A percentile compares a stretch with the other conserved stretches of the same genome.
Evolutionary conservation across 179 eudicot species (phyloP).

Genomic region (Beta corolliflora): DNA sequence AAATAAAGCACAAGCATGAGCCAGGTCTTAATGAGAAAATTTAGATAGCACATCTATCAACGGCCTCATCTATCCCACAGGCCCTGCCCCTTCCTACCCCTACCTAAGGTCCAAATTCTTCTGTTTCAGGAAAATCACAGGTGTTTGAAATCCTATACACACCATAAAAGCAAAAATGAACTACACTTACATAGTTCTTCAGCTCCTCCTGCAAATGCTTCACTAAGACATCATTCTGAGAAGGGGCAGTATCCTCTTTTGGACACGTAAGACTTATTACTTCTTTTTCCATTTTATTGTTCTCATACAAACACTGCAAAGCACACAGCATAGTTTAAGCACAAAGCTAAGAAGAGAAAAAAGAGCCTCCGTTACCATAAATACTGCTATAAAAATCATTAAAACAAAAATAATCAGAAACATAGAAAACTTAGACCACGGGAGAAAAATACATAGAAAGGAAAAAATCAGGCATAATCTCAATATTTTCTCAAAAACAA

Average conservation of each 20-base stretch:
- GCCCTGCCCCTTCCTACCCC: not conserved
- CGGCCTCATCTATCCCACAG: not conserved
- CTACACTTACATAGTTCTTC: conserved; percentile 60
- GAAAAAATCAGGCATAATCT: not conserved
- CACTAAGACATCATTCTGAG: conserved; percentile 60
- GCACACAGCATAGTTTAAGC: not conserved
- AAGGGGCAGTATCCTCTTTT: conserved; percentile 46
- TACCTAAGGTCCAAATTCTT: not conserved
- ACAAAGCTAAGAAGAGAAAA: not conserved
- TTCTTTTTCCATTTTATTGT: conserved; percentile 59
- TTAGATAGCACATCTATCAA: not conserved
- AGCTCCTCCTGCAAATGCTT: conserved; percentile 90
- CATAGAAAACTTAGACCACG: not conserved
- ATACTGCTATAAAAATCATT: too few species aligned
- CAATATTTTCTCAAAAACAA: not conserved
- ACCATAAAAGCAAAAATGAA: conserved; percentile 11
- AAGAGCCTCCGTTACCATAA: not conserved
- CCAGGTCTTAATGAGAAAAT: not conserved
- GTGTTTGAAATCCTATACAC: not conserved
- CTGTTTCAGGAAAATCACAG: not conserved
- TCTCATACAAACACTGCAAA: conserved; percentile 71
- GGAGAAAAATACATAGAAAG: not conserved
- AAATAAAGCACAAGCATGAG: not conserved
- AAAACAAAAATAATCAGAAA: not conserved
- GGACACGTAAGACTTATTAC: conserved; percentile 41